Evolutionary conservation across 2,329 filamentous ascomycete species (phyloP), one percentile per base, ranked within the genome.

Genomic region (Xylariales sp.): DNA sequence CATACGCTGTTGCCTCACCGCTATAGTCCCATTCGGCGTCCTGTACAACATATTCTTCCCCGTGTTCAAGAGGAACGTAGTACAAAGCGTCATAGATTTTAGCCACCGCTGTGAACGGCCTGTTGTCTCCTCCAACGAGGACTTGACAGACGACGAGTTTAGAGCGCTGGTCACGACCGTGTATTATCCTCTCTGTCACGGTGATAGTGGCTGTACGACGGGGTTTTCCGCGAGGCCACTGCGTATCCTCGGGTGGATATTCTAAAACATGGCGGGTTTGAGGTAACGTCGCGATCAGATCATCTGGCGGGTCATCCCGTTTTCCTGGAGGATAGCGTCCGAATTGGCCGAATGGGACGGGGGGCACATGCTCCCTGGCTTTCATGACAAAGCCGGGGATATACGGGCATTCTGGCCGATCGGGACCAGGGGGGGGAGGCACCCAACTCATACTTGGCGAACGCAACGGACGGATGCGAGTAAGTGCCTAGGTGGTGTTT

Each of bases 81-180:
- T 56, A 56, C 8, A 56, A 43, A 16, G 53, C 10, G 23, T 56
- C 53, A 14, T 56, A 56, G 2, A 56, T 56, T 14, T 56, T 56
- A 16, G 53, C 53, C 10, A 45, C 39, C 7, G 16, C 36, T 10
- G 36, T 45, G 10, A n/a, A 30, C 10, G 53, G 39, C 36, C 30
- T 5, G 12, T 56, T 7, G 23, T 45, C 18, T 8, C 39, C 53
- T 16, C 39, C 3, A 41, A 55, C 7, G 16, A 56, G 14, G 23
- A 56, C 5, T 9, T 56, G 5, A n/a, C 53, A 43, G 39, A 9
- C 53, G 39, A 56, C 53, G 23, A 56, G 18, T 16, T 56, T 18
- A 45, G 53, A 23, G 14, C 18, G 39, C 1, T 12, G 12, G 12
- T 14, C 23, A 9, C 45, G 16, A n/a, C 53, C 18, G 7, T 4